Base-by-base conservation (phyloP, 768 basidiomycete species). In the Austroboletus festivus region DNA sequence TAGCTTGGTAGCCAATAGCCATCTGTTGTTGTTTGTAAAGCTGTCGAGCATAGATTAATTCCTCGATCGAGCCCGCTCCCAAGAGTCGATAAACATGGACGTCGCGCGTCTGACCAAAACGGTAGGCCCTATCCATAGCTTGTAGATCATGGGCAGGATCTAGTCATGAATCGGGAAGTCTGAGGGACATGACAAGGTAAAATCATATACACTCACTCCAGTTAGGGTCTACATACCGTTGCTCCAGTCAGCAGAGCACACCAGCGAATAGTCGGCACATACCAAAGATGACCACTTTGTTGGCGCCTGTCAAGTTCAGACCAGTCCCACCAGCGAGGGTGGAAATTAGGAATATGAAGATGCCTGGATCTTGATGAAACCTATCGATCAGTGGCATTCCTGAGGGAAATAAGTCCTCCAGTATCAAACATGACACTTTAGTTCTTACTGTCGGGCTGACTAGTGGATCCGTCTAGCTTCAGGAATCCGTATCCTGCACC, bases 101-200 rank as follows among this genome's bases (percentile, higher is more conserved):
- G 57, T 93, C 85, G 18, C 91, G 84, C 1, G 77, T 82, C 66
- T 95, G 93, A 13, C 93, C 93, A 51, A 91, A 88, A 5, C 89
- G 81, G 62, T 86, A 93, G 1, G 89, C 89, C 46, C 81, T 78
- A 51, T 92, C 91, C 86, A 90, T 90, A 3, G 91, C 90, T 63
- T 92, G 95, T 8, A 97, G 69, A 63, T 99, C 95, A 57, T 96
- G 89, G 0, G 94, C 91, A 5, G 95, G 95, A 68, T 97, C 92
- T 94, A 50, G 7, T 40, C 18, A 30, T 1, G n/a, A 46, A 20
- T n/a, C 31, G 33, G 12, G n/a, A 40, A n/a, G 5, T 42, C 35
- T 48, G 44, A 38, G 38, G 4, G 16, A 35, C 9, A 23, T 5
- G 12, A 18, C 28, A n/a, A 35, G 30, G 12, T 16, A 3, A 40